These are phyloP conservation scores for Globisporangium paroecandrum DNA, from an alignment of 352 stramenopile species.

Conservation along the genomic window DNA sequence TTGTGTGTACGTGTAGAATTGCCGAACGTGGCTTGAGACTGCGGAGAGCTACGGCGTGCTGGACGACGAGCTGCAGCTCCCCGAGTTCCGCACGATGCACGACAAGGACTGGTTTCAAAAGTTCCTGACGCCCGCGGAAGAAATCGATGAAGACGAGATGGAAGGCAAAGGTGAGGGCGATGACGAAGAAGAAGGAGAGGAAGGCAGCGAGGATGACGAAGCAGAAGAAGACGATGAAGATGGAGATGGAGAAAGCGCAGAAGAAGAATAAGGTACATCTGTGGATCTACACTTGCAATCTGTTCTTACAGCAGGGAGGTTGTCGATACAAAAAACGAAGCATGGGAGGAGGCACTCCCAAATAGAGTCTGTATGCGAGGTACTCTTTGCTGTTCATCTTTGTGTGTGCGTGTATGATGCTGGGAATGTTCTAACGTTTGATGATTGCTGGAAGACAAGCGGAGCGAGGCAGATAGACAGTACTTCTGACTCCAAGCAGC, in stretches of 20 bases:
- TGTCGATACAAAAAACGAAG: not conserved
- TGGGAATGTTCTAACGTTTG: not conserved
- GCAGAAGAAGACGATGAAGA: not conserved
- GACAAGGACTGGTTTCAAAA: conserved; percentile 54
- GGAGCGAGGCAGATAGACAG: not conserved
- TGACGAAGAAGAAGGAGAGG: not conserved
- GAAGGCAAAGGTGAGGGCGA: not conserved
- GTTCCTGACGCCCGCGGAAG: conserved; percentile 40
- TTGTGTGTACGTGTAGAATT: conserved; percentile 33
- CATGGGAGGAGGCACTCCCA: not conserved
- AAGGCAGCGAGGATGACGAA: not conserved
- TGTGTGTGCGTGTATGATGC: not conserved
- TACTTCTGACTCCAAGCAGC: not conserved
- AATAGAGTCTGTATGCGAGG: not conserved
- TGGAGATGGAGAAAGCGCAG: not conserved
- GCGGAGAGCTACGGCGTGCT: conserved; percentile 74
- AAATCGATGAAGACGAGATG: conserved; percentile 21
- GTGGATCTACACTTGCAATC: not conserved
- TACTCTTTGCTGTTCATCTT: not conserved
- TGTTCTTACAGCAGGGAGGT: not conserved
- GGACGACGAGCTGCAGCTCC: conserved; percentile 66
- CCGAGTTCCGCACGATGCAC: conserved; percentile 57
- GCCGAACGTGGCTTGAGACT: conserved; percentile 71
- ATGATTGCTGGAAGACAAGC: not conserved
- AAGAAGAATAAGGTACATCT: conserved; percentile 1